Percentiles rank a stretch among this genome's conserved stretches.
Conservation (phyloP, 1,284 basidiomycete species). For the Termitomyces sp. region DNA sequence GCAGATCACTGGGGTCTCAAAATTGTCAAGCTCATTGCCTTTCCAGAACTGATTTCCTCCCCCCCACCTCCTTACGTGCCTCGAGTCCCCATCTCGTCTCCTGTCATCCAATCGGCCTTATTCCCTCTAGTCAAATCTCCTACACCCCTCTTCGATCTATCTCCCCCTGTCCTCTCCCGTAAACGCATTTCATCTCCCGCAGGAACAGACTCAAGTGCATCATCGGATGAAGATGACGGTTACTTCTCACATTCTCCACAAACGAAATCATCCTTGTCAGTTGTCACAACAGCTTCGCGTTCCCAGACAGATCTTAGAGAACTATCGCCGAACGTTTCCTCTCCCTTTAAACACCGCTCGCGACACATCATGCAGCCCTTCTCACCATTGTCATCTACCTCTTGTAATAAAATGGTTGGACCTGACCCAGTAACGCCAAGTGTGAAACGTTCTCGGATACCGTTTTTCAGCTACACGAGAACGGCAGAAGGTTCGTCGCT, state of each 20-base stretch:
- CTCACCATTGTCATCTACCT: constrained; percentile 18
- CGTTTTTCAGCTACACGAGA: constrained; percentile 74
- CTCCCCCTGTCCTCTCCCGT: constrained; percentile 7
- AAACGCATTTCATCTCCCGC: constrained; percentile 5
- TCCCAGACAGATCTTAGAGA: constrained; percentile 39
- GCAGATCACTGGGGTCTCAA: constrained; percentile 69
- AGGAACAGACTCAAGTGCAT: constrained; percentile 20
- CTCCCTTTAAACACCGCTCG: constrained; percentile 29
- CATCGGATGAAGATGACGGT: constrained; percentile 43
- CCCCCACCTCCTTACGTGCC: constrained; percentile 8
- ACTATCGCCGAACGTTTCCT: constrained; percentile 10
- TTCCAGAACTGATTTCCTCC: constrained; percentile 59
- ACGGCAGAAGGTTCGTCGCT: constrained; percentile 70
- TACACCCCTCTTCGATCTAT: constrained; percentile 16
- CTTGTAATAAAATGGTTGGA: constrained; percentile 2
- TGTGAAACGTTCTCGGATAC: constrained; percentile 28
- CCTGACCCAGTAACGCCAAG: constrained; percentile 9
- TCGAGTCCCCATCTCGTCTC: constrained; percentile 2
- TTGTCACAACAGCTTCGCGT: constrained; percentile 33
- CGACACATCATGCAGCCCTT: constrained; percentile 28
- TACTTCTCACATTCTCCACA: constrained; percentile 54
- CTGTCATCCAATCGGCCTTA: constrained; percentile 4
- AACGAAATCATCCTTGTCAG: constrained; percentile 28
- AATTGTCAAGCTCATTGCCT: constrained; percentile 68
- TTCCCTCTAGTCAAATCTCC: constrained; percentile 19